Conservation (phyloP, 2,329 filamentous ascomycete genomes). For the Phialophora macrospora region DNA sequence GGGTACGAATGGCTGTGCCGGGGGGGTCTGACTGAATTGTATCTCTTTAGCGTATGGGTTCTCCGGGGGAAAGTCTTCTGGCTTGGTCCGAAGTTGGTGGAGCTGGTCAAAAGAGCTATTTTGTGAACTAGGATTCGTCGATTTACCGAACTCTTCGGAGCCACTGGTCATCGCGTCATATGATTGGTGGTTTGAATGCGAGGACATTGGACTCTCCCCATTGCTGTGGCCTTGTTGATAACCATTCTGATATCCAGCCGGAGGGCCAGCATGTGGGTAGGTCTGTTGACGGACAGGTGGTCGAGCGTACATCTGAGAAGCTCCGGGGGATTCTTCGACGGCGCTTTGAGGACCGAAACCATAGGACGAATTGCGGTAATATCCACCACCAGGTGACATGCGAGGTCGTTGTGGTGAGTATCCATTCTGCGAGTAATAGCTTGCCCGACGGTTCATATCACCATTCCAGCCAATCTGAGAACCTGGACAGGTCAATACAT, state of each 20-base stretch:
- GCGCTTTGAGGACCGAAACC: constrained; percentile 33
- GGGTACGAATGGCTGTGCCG: constrained; percentile 26
- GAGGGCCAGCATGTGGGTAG: constrained; percentile 24
- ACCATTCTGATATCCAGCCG: constrained; percentile 44
- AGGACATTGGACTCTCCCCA: constrained; percentile 31
- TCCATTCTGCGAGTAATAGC: constrained; percentile 57
- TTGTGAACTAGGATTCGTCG: constrained; percentile 89
- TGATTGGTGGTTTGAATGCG: constrained; percentile 70
- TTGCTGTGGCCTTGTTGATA: constrained; percentile 46
- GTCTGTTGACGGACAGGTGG: constrained; percentile 30
- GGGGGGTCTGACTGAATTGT: constrained; percentile 38
- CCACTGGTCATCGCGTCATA: constrained; percentile 82
- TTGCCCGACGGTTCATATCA: constrained; percentile 53
- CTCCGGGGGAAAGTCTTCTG: constrained; percentile 47
- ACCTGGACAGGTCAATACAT: constrained; percentile 14
- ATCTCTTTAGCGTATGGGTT: constrained; percentile 46
- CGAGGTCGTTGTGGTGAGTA: constrained; percentile 33
- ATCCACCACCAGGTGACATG: constrained; percentile 29
- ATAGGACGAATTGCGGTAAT: constrained; percentile 37
- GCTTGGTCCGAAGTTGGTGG: constrained; percentile 57
- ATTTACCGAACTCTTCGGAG: constrained; percentile 74
- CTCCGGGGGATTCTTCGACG: constrained; percentile 36
- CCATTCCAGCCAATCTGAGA: constrained; percentile 35
- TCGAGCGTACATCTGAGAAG: constrained; percentile 34
- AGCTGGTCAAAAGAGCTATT: constrained; percentile 87